These are phyloP conservation scores for Torulaspora quercuum DNA, from an alignment of 805 yeast genomes.

Conservation along the genomic window DNA sequence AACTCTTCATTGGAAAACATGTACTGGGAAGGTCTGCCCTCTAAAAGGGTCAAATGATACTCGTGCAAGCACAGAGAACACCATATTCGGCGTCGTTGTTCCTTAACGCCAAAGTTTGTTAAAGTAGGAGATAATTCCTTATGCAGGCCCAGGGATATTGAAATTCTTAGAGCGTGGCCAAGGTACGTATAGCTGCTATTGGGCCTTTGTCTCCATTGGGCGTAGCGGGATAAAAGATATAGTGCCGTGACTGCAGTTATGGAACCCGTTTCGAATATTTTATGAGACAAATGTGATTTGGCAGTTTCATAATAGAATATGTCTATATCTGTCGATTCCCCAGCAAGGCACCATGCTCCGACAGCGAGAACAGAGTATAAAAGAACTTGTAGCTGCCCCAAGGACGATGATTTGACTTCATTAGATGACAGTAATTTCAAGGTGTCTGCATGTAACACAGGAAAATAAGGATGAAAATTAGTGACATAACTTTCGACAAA, in stretches of 20 bases:
- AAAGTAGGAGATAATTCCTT: slow-evolving; percentile 40
- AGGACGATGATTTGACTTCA: slow-evolving; percentile 41
- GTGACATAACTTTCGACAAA: slow-evolving; percentile 52
- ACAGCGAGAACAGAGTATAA: slow-evolving; percentile 57
- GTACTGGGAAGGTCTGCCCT: slow-evolving; percentile 57
- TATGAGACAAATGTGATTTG: slow-evolving; percentile 42
- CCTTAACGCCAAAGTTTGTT: slow-evolving; percentile 36
- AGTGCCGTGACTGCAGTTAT: slow-evolving; percentile 51
- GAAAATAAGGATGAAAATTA: slow-evolving; percentile 59
- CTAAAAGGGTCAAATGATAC: slow-evolving; percentile 59
- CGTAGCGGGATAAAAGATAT: slow-evolving; percentile 54
- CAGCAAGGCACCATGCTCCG: slow-evolving; percentile 66
- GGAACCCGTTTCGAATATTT: slow-evolving; percentile 59
- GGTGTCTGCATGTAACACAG: slow-evolving; percentile 54
- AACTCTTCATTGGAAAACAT: slow-evolving; percentile 44
- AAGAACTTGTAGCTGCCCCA: slow-evolving; percentile 49
- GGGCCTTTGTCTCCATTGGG: slow-evolving; percentile 61
- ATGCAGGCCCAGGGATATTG: slow-evolving; percentile 59
- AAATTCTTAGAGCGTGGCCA: slow-evolving; percentile 65
- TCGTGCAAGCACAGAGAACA: slow-evolving; percentile 65
- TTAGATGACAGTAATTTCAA: slow-evolving; percentile 46
- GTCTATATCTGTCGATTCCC: slow-evolving; percentile 50
- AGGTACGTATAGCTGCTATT: slow-evolving; percentile 67
- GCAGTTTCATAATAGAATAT: slow-evolving; percentile 55
- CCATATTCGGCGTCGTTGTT: slow-evolving; percentile 60